These are phyloP conservation scores for Sugiyamaella lignohabitans DNA, from an alignment of 805 yeast species.

Conservation along the genomic window DNA sequence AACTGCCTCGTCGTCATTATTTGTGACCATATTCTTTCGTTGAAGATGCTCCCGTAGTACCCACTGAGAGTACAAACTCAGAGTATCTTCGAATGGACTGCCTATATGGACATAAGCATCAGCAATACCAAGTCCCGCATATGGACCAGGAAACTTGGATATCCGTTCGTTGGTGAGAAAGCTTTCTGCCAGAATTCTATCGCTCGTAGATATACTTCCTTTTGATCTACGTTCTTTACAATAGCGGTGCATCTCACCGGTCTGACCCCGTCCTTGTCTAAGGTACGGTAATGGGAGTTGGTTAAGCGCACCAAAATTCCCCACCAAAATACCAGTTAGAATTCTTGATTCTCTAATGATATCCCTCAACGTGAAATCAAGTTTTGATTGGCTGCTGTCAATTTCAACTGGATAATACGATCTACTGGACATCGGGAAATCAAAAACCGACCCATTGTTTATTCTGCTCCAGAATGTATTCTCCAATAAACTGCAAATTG, in stretches of 20 bases:
- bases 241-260: too few relatives aligned
- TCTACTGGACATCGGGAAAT: constrained; percentile 4
- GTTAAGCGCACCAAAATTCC: not conserved
- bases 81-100: constrained; percentile 24
- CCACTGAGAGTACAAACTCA: constrained; percentile 28
- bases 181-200: constrained; percentile 11
- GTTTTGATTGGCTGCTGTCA: constrained; percentile 1
- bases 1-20: not conserved
- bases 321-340: not conserved
- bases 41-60: not conserved
- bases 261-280: not conserved
- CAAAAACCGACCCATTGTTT: constrained; percentile 11
- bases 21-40: not conserved
- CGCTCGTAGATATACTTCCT: constrained; percentile 1
- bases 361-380: not conserved
- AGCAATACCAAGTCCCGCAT: constrained; percentile 27
- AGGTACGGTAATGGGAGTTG: not conserved
- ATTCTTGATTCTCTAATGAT: not conserved
- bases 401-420: constrained; percentile 8
- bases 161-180: constrained; percentile 23
- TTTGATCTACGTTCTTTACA: constrained; percentile 1
- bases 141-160: constrained; percentile 24
- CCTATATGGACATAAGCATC: constrained; percentile 28
- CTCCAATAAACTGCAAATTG: not conserved
- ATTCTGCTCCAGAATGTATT: constrained; percentile 13